These are phyloP conservation scores for Phytophthora citrophthora DNA, from an alignment of 352 stramenopile species.

Conservation along the genomic window DNA sequence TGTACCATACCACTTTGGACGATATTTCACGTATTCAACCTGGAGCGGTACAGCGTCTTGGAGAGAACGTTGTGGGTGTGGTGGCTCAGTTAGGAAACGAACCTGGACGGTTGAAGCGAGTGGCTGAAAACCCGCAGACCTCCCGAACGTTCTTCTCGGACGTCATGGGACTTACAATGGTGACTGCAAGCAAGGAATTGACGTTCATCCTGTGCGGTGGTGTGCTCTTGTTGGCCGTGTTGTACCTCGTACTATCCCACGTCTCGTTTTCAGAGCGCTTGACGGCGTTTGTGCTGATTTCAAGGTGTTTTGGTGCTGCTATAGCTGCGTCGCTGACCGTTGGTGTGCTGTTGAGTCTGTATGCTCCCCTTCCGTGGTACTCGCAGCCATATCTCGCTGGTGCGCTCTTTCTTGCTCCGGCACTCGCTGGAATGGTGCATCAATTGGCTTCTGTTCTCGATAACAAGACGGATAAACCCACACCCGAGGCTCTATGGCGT, in stretches of 20 bases:
- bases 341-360: conserved; percentile 60
- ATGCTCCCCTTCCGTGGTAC: conserved; percentile 76
- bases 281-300: conserved; percentile 46
- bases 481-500: conserved; percentile 48
- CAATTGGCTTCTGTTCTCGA: conserved; percentile 44
- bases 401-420: conserved; percentile 47
- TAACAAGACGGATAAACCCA: conserved; percentile 24
- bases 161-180: conserved; percentile 64
- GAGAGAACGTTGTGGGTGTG: conserved; percentile 73
- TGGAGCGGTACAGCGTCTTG: conserved; percentile 69
- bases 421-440: conserved; percentile 64
- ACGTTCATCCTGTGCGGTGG: conserved; percentile 46
- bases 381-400: conserved; percentile 58
- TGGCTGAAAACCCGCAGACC: conserved; percentile 62
- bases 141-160: conserved; percentile 82
- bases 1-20: conserved; percentile 79
- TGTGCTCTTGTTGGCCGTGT: conserved; percentile 43
- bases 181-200: conserved; percentile 59
- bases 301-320: conserved; percentile 41
- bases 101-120: conserved; percentile 52
- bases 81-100: conserved; percentile 54
- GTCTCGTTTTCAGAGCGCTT: conserved; percentile 49
- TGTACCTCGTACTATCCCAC: conserved; percentile 59
- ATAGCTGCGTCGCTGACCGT: conserved; percentile 47
- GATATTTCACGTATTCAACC: conserved; percentile 76